Evolutionary conservation across 169 alveolate genomes (phyloP).

Genomic region (Theileria annulata): DNA sequence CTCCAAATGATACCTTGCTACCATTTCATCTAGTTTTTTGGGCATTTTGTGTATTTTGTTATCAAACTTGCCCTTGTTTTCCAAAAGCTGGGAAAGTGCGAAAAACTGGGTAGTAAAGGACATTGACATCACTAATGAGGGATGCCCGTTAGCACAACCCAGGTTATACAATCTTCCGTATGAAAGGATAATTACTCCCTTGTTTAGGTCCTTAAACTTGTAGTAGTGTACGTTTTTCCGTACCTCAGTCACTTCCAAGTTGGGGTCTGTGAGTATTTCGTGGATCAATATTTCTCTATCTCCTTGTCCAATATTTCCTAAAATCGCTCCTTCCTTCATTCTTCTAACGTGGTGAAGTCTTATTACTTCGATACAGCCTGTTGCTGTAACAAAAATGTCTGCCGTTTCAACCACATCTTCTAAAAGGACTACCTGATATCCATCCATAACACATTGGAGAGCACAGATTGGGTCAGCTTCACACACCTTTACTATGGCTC

Average conservation of each 20-base stretch:
- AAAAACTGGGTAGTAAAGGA: slow-evolving; percentile 94
- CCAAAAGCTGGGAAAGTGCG: slow-evolving; percentile 79
- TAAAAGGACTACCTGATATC: slow-evolving; percentile 90
- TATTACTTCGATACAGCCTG: slow-evolving; percentile 95
- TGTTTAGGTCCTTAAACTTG: slow-evolving; percentile 77
- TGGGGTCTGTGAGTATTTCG: slow-evolving; percentile 88
- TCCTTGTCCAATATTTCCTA: slow-evolving; percentile 97
- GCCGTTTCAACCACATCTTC: slow-evolving; percentile 89
- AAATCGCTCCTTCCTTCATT: slow-evolving; percentile 97
- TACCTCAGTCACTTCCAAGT: slow-evolving; percentile 87
- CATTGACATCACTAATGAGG: slow-evolving; percentile 97
- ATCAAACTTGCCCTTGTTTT: slow-evolving; percentile 69
- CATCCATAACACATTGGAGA: slow-evolving; percentile 97
- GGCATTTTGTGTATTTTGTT: slow-evolving; percentile 91
- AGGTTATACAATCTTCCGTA: slow-evolving; percentile 96
- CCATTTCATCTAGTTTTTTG: slow-evolving; percentile 95
- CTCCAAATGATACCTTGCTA: slow-evolving; percentile 93
- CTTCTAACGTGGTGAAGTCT: slow-evolving; percentile 90
- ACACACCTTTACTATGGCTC: slow-evolving; percentile 95
- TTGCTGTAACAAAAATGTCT: slow-evolving; percentile 94
- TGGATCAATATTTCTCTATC: slow-evolving; percentile 96
- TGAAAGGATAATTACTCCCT: slow-evolving; percentile 92
- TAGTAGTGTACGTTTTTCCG: slow-evolving; percentile 93
- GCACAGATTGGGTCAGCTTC: slow-evolving; percentile 99
- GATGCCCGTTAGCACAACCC: slow-evolving; percentile 99